Conservation (phyloP, 2,329 filamentous ascomycete species). For the Epichloe brachyelytri region DNA sequence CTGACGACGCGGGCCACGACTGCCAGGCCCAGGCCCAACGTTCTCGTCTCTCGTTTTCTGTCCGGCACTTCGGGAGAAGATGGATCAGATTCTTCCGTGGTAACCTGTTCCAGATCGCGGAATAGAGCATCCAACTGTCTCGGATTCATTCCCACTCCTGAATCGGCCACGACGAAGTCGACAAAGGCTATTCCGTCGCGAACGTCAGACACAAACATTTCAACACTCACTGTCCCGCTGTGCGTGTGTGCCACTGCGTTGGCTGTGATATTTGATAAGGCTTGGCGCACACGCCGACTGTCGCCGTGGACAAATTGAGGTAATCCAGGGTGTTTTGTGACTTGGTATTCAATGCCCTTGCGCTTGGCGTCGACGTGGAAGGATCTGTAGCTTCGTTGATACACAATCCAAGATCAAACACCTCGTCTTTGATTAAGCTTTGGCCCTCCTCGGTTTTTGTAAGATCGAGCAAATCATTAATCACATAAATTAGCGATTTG, state of each 20-base stretch:
- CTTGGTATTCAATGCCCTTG: conserved; percentile 59
- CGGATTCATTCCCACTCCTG: conserved; percentile 58
- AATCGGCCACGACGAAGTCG: conserved; percentile 65
- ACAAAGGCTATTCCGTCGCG: conserved; percentile 46
- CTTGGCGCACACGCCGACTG: conserved; percentile 66
- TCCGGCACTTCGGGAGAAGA: conserved; percentile 14
- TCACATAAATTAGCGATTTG: conserved; percentile 85
- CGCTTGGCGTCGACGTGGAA: conserved; percentile 63
- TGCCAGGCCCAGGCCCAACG: conserved; percentile 71
- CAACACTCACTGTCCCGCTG: conserved; percentile 54
- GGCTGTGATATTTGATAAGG: conserved; percentile 68
- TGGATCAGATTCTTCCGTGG: conserved; percentile 27
- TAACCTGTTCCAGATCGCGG: conserved; percentile 46
- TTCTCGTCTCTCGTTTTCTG: conserved; percentile 24
- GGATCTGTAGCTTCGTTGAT: conserved; percentile 62
- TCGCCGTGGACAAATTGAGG: conserved; percentile 66
- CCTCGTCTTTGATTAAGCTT: conserved; percentile 64
- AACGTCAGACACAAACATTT: conserved; percentile 49
- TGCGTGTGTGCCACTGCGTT: conserved; percentile 74
- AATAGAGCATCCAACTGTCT: conserved; percentile 45
- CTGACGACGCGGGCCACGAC: conserved; percentile 73
- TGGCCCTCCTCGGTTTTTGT: conserved; percentile 81
- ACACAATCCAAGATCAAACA: conserved; percentile 59
- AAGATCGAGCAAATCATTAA: conserved; percentile 80
- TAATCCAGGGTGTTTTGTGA: conserved; percentile 53